These are phyloP conservation scores for Malania oleifera DNA, from an alignment of 164 flowering plant species.

Conservation along the genomic window DNA sequence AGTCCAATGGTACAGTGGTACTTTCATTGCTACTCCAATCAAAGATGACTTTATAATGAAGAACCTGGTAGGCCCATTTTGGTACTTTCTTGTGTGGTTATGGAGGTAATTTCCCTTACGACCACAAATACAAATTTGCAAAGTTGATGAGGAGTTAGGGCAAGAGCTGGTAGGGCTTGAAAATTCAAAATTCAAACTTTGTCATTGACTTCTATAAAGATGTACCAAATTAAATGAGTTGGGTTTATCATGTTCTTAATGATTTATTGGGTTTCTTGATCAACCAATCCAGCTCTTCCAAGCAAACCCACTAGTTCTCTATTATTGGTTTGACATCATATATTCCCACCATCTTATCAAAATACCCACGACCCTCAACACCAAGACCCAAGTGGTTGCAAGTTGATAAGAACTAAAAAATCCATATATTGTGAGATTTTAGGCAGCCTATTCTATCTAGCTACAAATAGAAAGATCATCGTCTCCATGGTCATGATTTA, in stretches of 20 bases:
- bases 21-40: too few relatives aligned
- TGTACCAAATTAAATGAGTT: constrained; percentile 42
- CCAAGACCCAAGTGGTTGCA: constrained; percentile 56
- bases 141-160: too few relatives aligned
- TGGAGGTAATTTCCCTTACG: too few relatives aligned
- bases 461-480: constrained; percentile 43
- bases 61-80: too few relatives aligned
- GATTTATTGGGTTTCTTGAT: constrained; percentile 40
- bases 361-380: constrained; percentile 32
- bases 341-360: constrained; percentile 32
- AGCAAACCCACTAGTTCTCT: constrained; percentile 60
- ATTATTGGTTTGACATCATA: constrained; percentile 40
- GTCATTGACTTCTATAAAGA: too few relatives aligned
- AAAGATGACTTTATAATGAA: too few relatives aligned
- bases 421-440: constrained; percentile 39
- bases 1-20: too few relatives aligned
- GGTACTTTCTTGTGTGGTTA: too few relatives aligned
- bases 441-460: constrained; percentile 31
- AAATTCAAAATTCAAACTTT: too few relatives aligned
- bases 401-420: constrained; percentile 41
- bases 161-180: too few relatives aligned
- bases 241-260: constrained; percentile 48
- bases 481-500: constrained; percentile 36
- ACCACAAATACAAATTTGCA: too few relatives aligned
- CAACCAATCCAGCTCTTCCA: constrained; percentile 55